phyloP scores from a whole-genome alignment of 352 stramenopile species.

The Phytopythium ostracodes region DNA sequence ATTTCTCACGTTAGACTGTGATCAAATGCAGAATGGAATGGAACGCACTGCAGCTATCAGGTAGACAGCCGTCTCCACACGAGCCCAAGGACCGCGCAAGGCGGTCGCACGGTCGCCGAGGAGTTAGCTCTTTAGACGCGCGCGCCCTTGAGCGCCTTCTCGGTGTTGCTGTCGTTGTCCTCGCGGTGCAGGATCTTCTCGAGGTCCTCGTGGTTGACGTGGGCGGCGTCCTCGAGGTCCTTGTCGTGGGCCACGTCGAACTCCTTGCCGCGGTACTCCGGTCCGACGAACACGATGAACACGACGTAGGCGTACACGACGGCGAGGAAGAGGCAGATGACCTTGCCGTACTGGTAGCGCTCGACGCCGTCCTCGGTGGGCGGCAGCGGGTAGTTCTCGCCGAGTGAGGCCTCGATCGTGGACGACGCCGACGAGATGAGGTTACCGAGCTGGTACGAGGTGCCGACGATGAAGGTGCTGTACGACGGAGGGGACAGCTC shows the following conservation, averaged over 20 bases:
- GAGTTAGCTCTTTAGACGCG: no score
- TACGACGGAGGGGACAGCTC: constrained; percentile 52
- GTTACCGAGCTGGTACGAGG: constrained; percentile 52
- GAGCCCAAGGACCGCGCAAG: background rate
- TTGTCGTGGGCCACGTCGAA: constrained; percentile 40
- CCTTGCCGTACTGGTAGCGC: constrained; percentile 48
- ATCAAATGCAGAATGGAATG: background rate
- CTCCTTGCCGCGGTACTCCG: constrained; percentile 43
- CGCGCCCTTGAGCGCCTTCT: constrained; percentile 21
- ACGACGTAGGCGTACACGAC: constrained; percentile 49
- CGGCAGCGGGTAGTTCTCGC: constrained; percentile 38
- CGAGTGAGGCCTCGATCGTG: constrained; percentile 45
- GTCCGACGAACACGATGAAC: constrained; percentile 38
- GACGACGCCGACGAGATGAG: constrained; percentile 47
- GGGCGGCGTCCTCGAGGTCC: constrained; percentile 26
- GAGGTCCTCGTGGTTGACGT: constrained; percentile 26
- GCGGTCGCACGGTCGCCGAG: background rate
- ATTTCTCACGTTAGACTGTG: background rate
- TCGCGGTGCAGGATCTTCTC: constrained; percentile 30
- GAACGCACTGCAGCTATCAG: background rate
- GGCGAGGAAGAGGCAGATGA: constrained; percentile 41
- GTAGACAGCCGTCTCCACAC: no score
- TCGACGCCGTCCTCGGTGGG: constrained; percentile 10
- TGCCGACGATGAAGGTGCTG: constrained; percentile 42
- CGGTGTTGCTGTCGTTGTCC: constrained; percentile 6